A percentile compares a stretch with the other conserved stretches of the same genome.
Evolutionary conservation across 768 basidiomycete species (phyloP).

Genomic region (Leccinum sublutescens): DNA sequence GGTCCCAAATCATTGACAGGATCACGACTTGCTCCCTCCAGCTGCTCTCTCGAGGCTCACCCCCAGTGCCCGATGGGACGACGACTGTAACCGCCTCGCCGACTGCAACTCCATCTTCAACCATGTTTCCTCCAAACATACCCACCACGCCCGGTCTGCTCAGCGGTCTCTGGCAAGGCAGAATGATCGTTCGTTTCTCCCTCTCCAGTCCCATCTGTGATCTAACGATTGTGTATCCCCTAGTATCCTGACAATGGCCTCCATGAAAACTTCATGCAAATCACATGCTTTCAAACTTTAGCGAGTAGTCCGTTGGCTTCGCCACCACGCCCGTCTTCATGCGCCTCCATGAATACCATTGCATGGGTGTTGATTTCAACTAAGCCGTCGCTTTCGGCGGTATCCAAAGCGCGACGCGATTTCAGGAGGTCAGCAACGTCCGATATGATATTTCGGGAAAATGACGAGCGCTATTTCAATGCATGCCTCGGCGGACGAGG

Average conservation of each 20-base stretch:
- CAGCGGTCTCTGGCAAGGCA: slow-evolving; percentile 61
- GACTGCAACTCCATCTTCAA: slow-evolving; percentile 43
- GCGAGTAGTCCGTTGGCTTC: slow-evolving; percentile 36
- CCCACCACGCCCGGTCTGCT: slow-evolving; percentile 51
- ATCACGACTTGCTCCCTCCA: slow-evolving; percentile 21
- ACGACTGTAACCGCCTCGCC: slow-evolving; percentile 55
- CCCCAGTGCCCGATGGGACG: slow-evolving; percentile 50
- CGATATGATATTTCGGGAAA: slow-evolving; percentile 30
- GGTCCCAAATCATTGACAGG: slow-evolving; percentile 9
- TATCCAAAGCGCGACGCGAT: slow-evolving; percentile 21
- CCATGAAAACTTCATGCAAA: slow-evolving; percentile 20
- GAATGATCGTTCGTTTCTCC: slow-evolving; percentile 50
- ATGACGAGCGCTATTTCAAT: slow-evolving; percentile 26
- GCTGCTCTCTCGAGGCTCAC: slow-evolving; percentile 27
- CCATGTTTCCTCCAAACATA: slow-evolving; percentile 27
- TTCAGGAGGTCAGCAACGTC: slow-evolving; percentile 21
- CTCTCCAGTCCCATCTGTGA: background rate
- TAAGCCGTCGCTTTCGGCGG: slow-evolving; percentile 35
- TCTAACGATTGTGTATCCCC: background rate
- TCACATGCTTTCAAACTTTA: slow-evolving; percentile 30
- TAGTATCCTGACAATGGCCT: slow-evolving; percentile 24
- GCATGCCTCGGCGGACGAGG: slow-evolving; percentile 10
- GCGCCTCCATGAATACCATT: slow-evolving; percentile 55
- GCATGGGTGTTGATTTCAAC: slow-evolving; percentile 39
- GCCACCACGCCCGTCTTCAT: slow-evolving; percentile 55